Base-by-base conservation (phyloP, 352 stramenopile genomes). In the Globisporangium camurandrum region DNA sequence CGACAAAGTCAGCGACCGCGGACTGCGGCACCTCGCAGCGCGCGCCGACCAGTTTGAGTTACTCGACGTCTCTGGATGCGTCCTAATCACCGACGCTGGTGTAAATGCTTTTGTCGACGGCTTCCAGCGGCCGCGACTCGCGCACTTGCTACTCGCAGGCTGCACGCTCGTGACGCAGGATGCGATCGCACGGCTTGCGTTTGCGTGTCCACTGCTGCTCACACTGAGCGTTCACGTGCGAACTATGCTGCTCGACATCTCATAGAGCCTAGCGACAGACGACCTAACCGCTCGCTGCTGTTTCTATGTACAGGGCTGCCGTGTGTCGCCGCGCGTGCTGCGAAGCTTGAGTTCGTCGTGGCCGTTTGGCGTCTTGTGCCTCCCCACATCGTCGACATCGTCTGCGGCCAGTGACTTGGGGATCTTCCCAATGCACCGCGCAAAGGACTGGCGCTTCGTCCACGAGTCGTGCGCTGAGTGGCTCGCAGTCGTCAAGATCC, bases 141-240 rank as follows among this genome's bases (percentile, higher is more conserved):
- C 46, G 14, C 77, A 88, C 46, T 56, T 92, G 31, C 56, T 78
- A 17, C 71, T 92, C 9, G 62, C 56, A 23, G 75, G 71, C 7
- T 92, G 80, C 55, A 45, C 66, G 2, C 51, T 74, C 10, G 55
- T 92, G 10, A 87, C 80, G 6, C 73, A 88, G 56, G 77, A 89
- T 43, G 52, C 71, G 0, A 63, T 92, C 19, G 72, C 71, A 0
- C 62, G 69, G 0, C 65, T 88, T 11, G 77, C 80, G 27, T 73
- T 84, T 45, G 56, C 54, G 1, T 92, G 80, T 60, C 77, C 80
- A 1, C 51, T 86, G 34, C 60, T 92, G 3, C 59, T 92, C 19
- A 88, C 77, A 0, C 52, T 92, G 8, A 88, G 71, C 37, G 52
- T 91, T 6, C 69, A 72, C 16, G 61, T 74, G 19, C 30, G 50